Conservation (phyloP, 495 filamentous ascomycete genomes). For the Aspergillus asperescens region DNA sequence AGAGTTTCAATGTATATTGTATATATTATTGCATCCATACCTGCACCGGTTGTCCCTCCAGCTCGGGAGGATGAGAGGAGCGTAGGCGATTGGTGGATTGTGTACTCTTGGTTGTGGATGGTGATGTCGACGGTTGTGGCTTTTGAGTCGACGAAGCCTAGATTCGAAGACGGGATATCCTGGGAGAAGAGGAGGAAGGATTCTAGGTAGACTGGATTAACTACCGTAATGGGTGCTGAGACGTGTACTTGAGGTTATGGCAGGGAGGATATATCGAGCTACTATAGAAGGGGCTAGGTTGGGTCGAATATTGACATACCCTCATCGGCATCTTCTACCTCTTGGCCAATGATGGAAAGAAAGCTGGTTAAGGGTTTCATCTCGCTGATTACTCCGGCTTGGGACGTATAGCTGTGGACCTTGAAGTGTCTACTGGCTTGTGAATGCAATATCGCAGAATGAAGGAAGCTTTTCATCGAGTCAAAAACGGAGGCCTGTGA, state of each 20-base stretch:
- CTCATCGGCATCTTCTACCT: slow-evolving; percentile 49
- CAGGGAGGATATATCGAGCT: neutral
- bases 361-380: slow-evolving; percentile 16
- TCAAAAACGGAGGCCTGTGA: neutral
- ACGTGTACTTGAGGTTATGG: no score
- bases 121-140: slow-evolving; percentile 60
- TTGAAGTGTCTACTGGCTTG: no score
- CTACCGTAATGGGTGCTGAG: no score
- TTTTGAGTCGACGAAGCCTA: slow-evolving; percentile 78
- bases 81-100: slow-evolving; percentile 79
- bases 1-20: slow-evolving; percentile 26
- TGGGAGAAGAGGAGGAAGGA: slow-evolving; percentile 81
- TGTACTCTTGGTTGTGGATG: slow-evolving; percentile 63
- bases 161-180: slow-evolving; percentile 64
- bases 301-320: slow-evolving; percentile 48
- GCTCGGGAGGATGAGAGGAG: slow-evolving; percentile 70
- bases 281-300: neutral
- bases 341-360: slow-evolving; percentile 16
- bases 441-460: no score
- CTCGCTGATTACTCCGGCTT: neutral
- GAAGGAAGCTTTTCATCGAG: neutral
- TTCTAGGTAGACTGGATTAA: slow-evolving; percentile 47
- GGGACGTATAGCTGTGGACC: neutral
- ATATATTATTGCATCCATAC: no score
- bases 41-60: slow-evolving; percentile 87